These are phyloP conservation scores for Botrytis medusae DNA, from an alignment of 2,329 filamentous ascomycete species.

Conservation along the genomic window DNA sequence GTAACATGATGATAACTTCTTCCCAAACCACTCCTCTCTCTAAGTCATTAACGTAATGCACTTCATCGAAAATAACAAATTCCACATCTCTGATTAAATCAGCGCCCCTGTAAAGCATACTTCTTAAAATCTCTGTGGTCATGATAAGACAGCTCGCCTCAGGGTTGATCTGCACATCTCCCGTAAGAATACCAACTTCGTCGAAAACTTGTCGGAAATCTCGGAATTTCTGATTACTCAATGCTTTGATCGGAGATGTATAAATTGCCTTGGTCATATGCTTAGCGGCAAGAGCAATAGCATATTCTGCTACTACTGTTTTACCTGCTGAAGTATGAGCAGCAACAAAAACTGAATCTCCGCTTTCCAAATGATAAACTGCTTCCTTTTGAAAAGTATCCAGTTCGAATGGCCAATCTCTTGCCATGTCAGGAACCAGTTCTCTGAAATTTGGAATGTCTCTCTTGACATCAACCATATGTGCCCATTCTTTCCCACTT, in stretches of 20 bases:
- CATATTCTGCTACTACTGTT: constrained; percentile 97
- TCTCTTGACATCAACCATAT: constrained; percentile 94
- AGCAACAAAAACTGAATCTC: constrained; percentile 96
- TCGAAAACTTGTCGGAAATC: constrained; percentile 90
- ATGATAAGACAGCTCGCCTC: constrained; percentile 98
- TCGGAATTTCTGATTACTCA: constrained; percentile 98
- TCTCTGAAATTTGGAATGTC: constrained; percentile 94
- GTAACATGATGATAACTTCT: constrained; percentile 99
- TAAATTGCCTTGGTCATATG: constrained; percentile 99
- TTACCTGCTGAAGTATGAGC: constrained; percentile 98
- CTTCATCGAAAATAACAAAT: constrained; percentile 98
- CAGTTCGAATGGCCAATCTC: constrained; percentile 94
- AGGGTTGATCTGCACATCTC: constrained; percentile 95
- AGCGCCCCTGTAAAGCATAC: constrained; percentile 96
- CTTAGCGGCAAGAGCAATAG: constrained; percentile 91
- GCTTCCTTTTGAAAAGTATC: constrained; percentile 99
- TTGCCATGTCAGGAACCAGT: constrained; percentile 92
- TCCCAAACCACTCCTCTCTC: constrained; percentile 98
- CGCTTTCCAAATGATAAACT: constrained; percentile 93
- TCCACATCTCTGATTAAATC: constrained; percentile 96
- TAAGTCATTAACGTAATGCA: constrained; percentile 96
- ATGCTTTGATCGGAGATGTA: constrained; percentile 95
- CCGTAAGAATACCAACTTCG: constrained; percentile 94
- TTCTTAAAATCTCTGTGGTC: constrained; percentile 96
- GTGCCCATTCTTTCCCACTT: constrained; percentile 86